Evolutionary conservation across 768 basidiomycete species (phyloP).

Genomic region (Leccinum imitatum): DNA sequence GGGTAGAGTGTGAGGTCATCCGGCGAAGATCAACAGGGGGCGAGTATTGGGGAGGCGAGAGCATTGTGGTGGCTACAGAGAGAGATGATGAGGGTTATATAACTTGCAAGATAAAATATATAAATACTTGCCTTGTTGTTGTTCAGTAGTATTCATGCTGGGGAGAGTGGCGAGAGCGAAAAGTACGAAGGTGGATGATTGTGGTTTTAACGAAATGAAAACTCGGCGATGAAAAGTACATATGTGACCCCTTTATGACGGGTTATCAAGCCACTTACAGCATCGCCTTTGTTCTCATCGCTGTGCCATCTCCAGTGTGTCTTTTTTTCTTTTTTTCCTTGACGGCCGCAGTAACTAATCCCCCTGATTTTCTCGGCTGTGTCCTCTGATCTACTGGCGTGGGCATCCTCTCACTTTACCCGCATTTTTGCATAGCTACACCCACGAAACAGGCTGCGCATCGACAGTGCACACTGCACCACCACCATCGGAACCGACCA

Average conservation of each 20-base stretch:
- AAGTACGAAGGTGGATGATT: constrained; percentile 14
- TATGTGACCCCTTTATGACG: constrained; percentile 2
- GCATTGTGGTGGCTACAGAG: constrained; percentile 16
- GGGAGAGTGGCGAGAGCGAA: background rate
- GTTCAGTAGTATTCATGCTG: background rate
- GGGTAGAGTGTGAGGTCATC: constrained; percentile 49
- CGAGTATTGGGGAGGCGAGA: constrained; percentile 24
- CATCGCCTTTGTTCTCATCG: background rate
- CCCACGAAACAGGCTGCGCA: background rate
- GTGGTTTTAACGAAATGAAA: constrained; percentile 21
- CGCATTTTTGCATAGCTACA: background rate
- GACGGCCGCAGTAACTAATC: constrained; percentile 1
- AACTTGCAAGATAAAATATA: background rate
- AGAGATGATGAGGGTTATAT: background rate
- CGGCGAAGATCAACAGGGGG: constrained; percentile 51
- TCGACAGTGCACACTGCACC: background rate
- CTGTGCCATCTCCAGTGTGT: constrained; percentile 2
- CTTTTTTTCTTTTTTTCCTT: background rate
- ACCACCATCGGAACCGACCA: background rate
- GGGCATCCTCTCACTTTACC: background rate
- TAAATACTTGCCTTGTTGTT: constrained; percentile 19
- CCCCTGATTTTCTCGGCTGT: constrained; percentile 8
- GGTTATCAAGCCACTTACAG: constrained; percentile 6
- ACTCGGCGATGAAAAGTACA: background rate
- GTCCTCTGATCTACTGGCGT: background rate